These are phyloP conservation scores for Sugiyamaella valdiviana DNA, from an alignment of 805 yeast species.

Conservation along the genomic window DNA sequence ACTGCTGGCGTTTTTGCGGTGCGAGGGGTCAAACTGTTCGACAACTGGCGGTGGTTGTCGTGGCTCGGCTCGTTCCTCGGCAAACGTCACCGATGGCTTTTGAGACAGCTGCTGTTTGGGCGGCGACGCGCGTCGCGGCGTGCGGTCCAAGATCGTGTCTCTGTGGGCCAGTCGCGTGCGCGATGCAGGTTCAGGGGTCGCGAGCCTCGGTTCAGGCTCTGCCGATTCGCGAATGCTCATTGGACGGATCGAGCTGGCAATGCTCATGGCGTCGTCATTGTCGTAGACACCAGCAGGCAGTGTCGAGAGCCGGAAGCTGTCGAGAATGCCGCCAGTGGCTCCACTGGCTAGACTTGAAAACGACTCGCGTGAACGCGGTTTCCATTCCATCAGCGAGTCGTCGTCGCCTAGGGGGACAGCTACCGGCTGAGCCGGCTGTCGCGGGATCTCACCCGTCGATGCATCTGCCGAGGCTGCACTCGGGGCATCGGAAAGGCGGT, in stretches of 20 bases:
- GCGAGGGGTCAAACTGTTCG: background rate
- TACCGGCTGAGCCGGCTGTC: background rate
- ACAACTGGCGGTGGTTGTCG: background rate
- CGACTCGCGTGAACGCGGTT: conserved; percentile 7
- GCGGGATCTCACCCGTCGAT: no score
- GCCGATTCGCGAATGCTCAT: background rate
- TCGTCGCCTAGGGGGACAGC: conserved; percentile 1
- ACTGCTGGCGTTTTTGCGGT: background rate
- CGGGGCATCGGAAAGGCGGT: conserved; percentile 2
- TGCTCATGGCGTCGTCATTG: background rate
- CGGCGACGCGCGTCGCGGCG: background rate
- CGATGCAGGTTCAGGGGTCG: no score
- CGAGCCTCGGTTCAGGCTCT: background rate
- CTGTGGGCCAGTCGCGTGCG: background rate
- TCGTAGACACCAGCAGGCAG: conserved; percentile 11
- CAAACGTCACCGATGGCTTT: background rate
- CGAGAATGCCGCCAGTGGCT: conserved; percentile 21
- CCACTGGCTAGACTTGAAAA: conserved; percentile 13
- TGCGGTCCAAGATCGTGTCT: background rate
- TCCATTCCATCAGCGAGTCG: background rate
- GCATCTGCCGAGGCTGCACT: no score
- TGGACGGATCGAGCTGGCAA: background rate
- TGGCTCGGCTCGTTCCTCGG: background rate
- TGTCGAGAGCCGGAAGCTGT: conserved; percentile 21
- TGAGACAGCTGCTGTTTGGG: background rate